Conservation (phyloP, 371 early-diverging fungal species). For the Mortierella sp. region DNA sequence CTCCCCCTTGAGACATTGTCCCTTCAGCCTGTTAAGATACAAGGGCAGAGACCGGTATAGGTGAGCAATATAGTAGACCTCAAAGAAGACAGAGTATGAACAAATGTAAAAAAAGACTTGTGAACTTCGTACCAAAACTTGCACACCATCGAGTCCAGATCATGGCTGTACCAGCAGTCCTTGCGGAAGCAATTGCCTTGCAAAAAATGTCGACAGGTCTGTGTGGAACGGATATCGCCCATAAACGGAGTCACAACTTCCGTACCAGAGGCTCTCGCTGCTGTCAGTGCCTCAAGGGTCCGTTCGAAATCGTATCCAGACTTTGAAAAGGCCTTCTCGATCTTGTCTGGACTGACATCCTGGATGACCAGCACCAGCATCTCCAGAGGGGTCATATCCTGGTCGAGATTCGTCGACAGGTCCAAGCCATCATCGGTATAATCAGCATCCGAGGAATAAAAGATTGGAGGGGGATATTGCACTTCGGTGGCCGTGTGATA, state of each 20-base stretch:
- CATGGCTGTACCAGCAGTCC: slow-evolving; percentile 88
- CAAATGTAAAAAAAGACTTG: slow-evolving; percentile 8
- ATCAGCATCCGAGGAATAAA: slow-evolving; percentile 26
- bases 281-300: slow-evolving; percentile 21
- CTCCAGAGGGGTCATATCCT: slow-evolving; percentile 68
- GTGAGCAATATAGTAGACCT: not conserved
- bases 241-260: slow-evolving; percentile 15
- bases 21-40: slow-evolving; percentile 61
- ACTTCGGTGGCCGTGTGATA: slow-evolving; percentile 16
- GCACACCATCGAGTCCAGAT: slow-evolving; percentile 75
- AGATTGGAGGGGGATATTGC: slow-evolving; percentile 39
- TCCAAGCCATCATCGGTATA: slow-evolving; percentile 2
- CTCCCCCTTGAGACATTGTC: slow-evolving; percentile 75
- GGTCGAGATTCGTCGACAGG: slow-evolving; percentile 18
- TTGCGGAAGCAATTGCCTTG: slow-evolving; percentile 79
- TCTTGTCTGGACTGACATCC: slow-evolving; percentile 58
- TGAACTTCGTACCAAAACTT: slow-evolving; percentile 71
- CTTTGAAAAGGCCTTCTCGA: slow-evolving; percentile 57
- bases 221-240: slow-evolving; percentile 52
- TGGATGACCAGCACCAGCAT: slow-evolving; percentile 65
- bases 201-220: slow-evolving; percentile 81
- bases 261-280: slow-evolving; percentile 8
- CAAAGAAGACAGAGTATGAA: not conserved
- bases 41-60: slow-evolving; percentile 2
- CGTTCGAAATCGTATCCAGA: slow-evolving; percentile 65